phyloP scores from a whole-genome alignment of 2,329 filamentous ascomycete genomes.

The Cercospora citrullina region DNA sequence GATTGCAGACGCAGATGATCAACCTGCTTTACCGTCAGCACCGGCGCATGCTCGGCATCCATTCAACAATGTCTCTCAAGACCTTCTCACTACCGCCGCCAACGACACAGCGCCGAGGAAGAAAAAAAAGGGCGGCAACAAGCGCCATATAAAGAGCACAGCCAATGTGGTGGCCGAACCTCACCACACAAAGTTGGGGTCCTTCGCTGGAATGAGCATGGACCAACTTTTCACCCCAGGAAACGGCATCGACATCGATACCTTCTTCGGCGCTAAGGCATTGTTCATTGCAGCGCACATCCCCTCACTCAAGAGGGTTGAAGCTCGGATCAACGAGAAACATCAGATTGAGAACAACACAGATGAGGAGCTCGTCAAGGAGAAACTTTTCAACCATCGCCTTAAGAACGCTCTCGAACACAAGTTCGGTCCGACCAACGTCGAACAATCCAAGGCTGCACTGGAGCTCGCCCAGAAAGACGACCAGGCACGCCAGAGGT shows the following conservation, averaged over 20 bases:
- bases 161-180: neutral
- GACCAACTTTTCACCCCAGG: neutral
- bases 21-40: no score
- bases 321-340: neutral
- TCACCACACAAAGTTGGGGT: neutral
- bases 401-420: neutral
- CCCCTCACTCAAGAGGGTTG: neutral
- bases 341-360: neutral
- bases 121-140: neutral
- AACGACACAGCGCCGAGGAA: neutral
- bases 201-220: neutral
- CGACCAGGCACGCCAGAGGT: neutral
- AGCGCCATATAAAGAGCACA: neutral
- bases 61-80: neutral
- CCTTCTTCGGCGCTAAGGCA: neutral
- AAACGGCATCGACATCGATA: neutral
- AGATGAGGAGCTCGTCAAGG: neutral
- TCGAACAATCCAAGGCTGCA: neutral
- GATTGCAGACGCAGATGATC: neutral
- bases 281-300: neutral
- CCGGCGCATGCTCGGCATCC: no score
- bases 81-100: neutral
- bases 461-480: neutral
- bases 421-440: neutral
- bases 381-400: neutral